Base-by-base conservation (phyloP, 1,139 yeast genomes). In the Taiozyma sp. region DNA sequence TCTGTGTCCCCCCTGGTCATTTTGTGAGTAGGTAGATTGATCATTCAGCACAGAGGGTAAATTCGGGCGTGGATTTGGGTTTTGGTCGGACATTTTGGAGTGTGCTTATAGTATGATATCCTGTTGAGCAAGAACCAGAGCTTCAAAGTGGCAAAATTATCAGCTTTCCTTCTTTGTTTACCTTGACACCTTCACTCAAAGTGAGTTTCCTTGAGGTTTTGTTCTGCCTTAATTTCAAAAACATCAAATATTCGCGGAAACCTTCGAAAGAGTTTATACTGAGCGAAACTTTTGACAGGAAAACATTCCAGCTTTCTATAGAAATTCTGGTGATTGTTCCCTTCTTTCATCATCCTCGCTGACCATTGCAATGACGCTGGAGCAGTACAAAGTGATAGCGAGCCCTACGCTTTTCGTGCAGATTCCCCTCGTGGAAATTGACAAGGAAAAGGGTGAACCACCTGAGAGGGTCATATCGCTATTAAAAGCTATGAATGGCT, bases 41-140 rank as follows among this genome's bases (percentile, higher is more conserved):
- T 40, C 43, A 22, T 53, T 52, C 24, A 52, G 43, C 36, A 57
- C 47, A 1, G 60, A 55, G 4, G 61, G 62, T 4, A 57, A 53
- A 19, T 49, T 56, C n/a, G 59, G 59, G 8, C 59, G 58, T 22
- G 57, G 54, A 42, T 53, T 49, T 46, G 32, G 43, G 24, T 49
- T 44, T 14, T 22, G 16, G 4, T 19, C 27, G 24, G 39, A 45
- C 39, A 22, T 29, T 12, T 23, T n/a, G 36, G 2, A 2, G 10
- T n/a, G 10, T 7, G 3, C 4, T 7, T 4, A 32, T 32, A 13
- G 27, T 24, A 24, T 24, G 8, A 8, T 24, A 24, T 24, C 27
- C 27, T 24, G 8, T 10, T 32, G 16, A 7, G 16, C 7, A n/a
- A n/a, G 1, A 7, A 8, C 6, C 36, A 32, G 8, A 32, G 36